Percentiles rank a stretch among this genome's conserved stretches.
These are phyloP conservation scores for Rosa chinensis DNA, from an alignment of 306 rosid genomes.

Conservation along the genomic window DNA sequence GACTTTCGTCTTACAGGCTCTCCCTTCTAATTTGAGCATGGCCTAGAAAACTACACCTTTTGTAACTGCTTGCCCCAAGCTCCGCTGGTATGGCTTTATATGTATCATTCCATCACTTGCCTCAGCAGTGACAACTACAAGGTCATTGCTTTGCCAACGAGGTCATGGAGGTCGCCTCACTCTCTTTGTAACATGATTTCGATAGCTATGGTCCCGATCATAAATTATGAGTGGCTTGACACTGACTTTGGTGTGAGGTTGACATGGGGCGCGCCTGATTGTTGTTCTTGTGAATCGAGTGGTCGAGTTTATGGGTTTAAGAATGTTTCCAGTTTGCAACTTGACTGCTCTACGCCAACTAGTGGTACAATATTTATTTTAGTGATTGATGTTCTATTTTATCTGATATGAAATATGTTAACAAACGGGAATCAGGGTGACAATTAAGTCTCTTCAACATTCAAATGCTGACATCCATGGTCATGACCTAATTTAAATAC, in stretches of 20 bases:
- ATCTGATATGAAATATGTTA: not conserved
- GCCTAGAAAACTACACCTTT: slow-evolving; percentile 26
- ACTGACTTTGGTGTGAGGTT: slow-evolving; percentile 18
- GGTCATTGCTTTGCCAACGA: slow-evolving; percentile 6
- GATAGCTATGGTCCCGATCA: slow-evolving; percentile 23
- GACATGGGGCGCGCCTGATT: slow-evolving; percentile 42
- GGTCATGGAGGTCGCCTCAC: not conserved
- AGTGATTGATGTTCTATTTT: not conserved
- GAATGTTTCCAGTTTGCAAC: not conserved
- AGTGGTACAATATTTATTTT: not conserved
- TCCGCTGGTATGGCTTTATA: not conserved
- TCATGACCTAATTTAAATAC: not conserved
- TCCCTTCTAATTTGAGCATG: slow-evolving; percentile 16
- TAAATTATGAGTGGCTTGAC: not conserved
- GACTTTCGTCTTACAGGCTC: slow-evolving; percentile 21
- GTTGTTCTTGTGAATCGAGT: slow-evolving; percentile 29
- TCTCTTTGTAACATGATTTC: slow-evolving; percentile 29
- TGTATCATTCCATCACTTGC: slow-evolving; percentile 28
- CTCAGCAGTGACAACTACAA: slow-evolving; percentile 14
- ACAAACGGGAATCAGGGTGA: too few relatives aligned
- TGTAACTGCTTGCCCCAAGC: slow-evolving; percentile 27
- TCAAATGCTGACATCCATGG: not conserved
- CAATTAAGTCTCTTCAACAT: too few relatives aligned
- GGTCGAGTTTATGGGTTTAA: slow-evolving; percentile 27
- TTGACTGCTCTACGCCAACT: not conserved